phyloP scores from a whole-genome alignment of 2,329 filamentous ascomycete species.

The Penicillium sp. region DNA sequence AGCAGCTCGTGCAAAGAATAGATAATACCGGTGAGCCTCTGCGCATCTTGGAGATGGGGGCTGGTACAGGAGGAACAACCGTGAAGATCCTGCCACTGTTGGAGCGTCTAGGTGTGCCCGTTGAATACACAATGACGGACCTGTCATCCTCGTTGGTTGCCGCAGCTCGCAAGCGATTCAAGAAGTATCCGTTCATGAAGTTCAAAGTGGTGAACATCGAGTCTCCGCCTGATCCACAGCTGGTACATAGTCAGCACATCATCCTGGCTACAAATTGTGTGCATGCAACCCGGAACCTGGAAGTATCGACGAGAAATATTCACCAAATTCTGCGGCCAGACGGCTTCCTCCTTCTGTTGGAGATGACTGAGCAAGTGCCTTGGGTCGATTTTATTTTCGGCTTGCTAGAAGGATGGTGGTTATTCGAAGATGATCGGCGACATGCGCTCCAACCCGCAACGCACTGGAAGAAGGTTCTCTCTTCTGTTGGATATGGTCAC shows the following conservation, averaged over 20 bases:
- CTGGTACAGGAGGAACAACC: slow-evolving; percentile 25
- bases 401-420: slow-evolving; percentile 44
- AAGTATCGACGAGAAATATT: slow-evolving; percentile 18
- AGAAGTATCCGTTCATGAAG: slow-evolving; percentile 29
- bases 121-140: slow-evolving; percentile 46
- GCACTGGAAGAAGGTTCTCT: slow-evolving; percentile 12
- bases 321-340: slow-evolving; percentile 26
- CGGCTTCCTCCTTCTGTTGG: slow-evolving; percentile 29
- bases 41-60: not conserved
- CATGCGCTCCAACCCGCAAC: slow-evolving; percentile 25
- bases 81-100: slow-evolving; percentile 30
- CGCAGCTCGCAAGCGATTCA: slow-evolving; percentile 32
- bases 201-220: slow-evolving; percentile 36
- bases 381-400: slow-evolving; percentile 39
- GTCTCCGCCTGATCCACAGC: slow-evolving; percentile 16
- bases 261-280: slow-evolving; percentile 35
- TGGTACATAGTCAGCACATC: slow-evolving; percentile 21
- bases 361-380: slow-evolving; percentile 2
- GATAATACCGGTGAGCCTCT: not conserved
- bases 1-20: too few species aligned
- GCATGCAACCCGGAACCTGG: slow-evolving; percentile 31
- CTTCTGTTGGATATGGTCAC: slow-evolving; percentile 4
- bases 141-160: slow-evolving; percentile 38
- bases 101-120: slow-evolving; percentile 22
- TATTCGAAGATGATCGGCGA: slow-evolving; percentile 35